Evolutionary conservation across 805 yeast species (phyloP).

Genomic region (Wickerhamomyces chambardii): DNA sequence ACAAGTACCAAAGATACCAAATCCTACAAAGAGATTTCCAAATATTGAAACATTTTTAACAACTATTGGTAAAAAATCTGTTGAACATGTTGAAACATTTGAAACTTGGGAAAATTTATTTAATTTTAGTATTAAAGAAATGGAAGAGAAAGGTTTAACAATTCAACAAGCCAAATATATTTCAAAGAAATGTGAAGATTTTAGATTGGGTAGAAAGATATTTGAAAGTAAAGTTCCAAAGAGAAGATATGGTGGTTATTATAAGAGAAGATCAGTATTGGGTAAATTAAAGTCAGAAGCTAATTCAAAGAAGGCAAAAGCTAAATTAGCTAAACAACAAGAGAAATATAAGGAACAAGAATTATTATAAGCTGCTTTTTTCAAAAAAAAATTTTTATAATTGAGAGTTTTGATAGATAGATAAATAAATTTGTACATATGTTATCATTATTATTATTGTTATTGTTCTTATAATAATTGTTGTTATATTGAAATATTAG

Average conservation of each 20-base stretch:
- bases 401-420: no score
- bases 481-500: no score
- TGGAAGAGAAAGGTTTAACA: constrained; percentile 77
- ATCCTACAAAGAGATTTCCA: constrained; percentile 46
- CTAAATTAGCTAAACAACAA: background rate
- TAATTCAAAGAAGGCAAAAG: no score
- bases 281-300: constrained; percentile 55
- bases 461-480: no score
- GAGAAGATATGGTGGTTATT: constrained; percentile 82
- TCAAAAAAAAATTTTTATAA: no score
- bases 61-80: constrained; percentile 70
- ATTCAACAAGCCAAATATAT: constrained; percentile 65
- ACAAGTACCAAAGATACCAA: constrained; percentile 29
- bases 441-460: no score
- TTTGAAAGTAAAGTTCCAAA: constrained; percentile 54
- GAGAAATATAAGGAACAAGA: background rate
- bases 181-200: constrained; percentile 63
- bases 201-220: constrained; percentile 45
- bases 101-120: constrained; percentile 68
- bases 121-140: constrained; percentile 35
- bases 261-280: constrained; percentile 57
- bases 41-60: constrained; percentile 66
- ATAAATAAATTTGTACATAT: no score
- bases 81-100: constrained; percentile 59
- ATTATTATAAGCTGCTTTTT: background rate